A percentile compares a stretch with the other conserved stretches of the same genome.
phyloP scores from a whole-genome alignment of 73 alveolate species.

The Uronychia setigera region DNA sequence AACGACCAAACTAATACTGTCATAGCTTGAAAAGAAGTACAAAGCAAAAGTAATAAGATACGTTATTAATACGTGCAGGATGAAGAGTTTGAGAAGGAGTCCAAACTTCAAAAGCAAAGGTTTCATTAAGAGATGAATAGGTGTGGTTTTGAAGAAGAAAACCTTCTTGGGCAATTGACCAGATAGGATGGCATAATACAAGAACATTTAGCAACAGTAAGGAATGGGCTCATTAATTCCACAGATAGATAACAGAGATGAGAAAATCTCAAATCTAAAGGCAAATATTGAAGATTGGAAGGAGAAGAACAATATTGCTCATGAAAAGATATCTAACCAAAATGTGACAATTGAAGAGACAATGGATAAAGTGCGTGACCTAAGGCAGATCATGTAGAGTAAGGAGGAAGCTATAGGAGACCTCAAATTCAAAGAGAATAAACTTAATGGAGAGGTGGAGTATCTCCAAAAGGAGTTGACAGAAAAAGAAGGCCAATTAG shows the following conservation, averaged over 20 bases:
- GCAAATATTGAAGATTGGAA: background rate
- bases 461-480: background rate
- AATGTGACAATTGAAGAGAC: background rate
- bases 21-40: background rate
- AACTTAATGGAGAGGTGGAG: background rate
- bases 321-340: background rate
- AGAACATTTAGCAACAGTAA: background rate
- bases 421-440: background rate
- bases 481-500: background rate
- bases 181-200: background rate
- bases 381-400: background rate
- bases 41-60: background rate
- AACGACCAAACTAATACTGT: background rate
- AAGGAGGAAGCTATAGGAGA: background rate
- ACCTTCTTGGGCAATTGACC: background rate
- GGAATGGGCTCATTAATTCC: no score
- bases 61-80: background rate
- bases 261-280: background rate
- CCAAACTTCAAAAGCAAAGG: background rate
- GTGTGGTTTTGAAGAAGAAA: background rate
- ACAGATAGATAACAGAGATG: background rate
- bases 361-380: background rate
- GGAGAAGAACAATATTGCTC: background rate
- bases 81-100: background rate
- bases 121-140: background rate